Conservation (phyloP, 2,329 filamentous ascomycete genomes). For the Ophiostoma ulmi region DNA sequence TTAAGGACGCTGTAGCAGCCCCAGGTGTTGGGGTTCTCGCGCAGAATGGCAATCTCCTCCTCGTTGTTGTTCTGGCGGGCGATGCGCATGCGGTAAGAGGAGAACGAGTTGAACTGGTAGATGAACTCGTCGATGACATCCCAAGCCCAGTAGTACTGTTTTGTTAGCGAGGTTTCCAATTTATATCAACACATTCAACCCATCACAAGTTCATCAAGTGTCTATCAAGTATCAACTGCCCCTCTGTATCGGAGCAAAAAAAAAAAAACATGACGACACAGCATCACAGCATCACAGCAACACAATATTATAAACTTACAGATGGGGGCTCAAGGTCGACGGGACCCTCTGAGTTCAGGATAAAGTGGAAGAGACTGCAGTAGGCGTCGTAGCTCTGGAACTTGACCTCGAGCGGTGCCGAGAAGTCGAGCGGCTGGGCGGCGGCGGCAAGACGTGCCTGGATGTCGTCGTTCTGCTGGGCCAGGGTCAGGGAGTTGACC, state of each 20-base stretch:
- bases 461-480: conserved; percentile 79
- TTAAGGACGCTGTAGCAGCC: conserved; percentile 99
- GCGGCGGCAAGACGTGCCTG: conserved; percentile 87
- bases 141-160: conserved; percentile 98
- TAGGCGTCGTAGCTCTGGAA: conserved; percentile 99
- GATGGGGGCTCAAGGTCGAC: conserved; percentile 95
- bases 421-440: conserved; percentile 92
- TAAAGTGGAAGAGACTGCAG: conserved; percentile 98
- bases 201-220: too few species aligned
- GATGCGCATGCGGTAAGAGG: conserved; percentile 87
- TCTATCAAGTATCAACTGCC: too few species aligned
- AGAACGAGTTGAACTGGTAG: conserved; percentile 99
- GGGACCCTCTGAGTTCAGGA: conserved; percentile 97
- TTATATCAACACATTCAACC: too few species aligned
- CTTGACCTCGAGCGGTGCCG: conserved; percentile 91
- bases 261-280: too few species aligned
- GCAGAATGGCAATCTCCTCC: conserved; percentile 85
- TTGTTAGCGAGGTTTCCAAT: conserved; percentile 19
- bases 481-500: conserved; percentile 62
- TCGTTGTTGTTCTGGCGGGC: conserved; percentile 78
- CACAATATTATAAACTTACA: conserved; percentile 42
- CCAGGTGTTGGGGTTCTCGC: conserved; percentile 98
- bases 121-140: conserved; percentile 99
- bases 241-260: too few species aligned
- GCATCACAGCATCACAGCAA: too few species aligned